Base-by-base conservation (phyloP, 306 rosid species). In the Lithocarpus polystachyus region DNA sequence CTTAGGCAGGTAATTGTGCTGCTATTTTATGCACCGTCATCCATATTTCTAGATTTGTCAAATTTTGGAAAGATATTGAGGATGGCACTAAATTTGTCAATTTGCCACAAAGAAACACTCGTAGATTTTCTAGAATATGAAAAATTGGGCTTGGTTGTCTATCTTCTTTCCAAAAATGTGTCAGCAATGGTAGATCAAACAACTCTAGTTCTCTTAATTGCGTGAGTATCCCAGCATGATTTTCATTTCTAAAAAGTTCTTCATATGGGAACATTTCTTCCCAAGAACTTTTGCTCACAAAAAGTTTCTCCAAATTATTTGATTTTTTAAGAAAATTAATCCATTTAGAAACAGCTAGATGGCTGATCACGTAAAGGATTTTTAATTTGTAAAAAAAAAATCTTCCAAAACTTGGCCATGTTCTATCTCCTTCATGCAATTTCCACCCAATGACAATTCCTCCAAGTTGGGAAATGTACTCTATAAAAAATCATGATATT, bases 21-120 rank as follows among this genome's bases (percentile, higher is more conserved):
- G n/a, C n/a, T n/a, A n/a, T n/a, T n/a, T n/a, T n/a, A n/a, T n/a
- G n/a, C n/a, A n/a, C n/a, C n/a, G n/a, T n/a, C n/a, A n/a, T n/a
- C n/a, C n/a, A 0, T 19, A 78, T 37, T 4, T 3, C 0, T 3
- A 78, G 73, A 11, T 61, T 61, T 4, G 33, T 43, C 56, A 53
- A 14, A 53, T 2, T 53, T 17, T 17, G 8, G 33, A 3, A 54
- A 40, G 51, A 43, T 1, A 53, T 20, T 5, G 7, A 1, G 9
- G 37, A 11, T n/a, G 23, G 8, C 8, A 51, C 67, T 6, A 84
- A 52, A 1, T 6, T 56, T 29, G 15, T 79, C 78, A 84, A 73
- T 11, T 24, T 0, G 18, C 13, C 53, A 76, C 90, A 84, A 0
- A 1, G 0, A 0, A 0, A 0, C 28, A 79, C 59, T 3, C 1